Conservation (phyloP, 352 stramenopile species). For the Pythium periplocum region DNA sequence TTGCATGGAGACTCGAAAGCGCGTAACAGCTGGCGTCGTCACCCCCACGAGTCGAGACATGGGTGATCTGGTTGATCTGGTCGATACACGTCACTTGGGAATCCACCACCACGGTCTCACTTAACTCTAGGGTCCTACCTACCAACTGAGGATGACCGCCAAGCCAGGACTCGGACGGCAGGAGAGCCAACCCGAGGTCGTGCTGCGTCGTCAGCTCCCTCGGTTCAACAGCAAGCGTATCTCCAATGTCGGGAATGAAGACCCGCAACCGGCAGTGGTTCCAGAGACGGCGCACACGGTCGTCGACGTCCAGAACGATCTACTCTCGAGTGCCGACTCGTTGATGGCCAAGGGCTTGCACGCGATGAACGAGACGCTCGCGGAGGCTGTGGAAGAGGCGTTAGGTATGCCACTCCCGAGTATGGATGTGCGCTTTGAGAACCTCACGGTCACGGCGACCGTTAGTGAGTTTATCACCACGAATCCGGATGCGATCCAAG, state of each 20-base stretch:
- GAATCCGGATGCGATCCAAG: slow-evolving; percentile 11
- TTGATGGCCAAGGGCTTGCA: slow-evolving; percentile 39
- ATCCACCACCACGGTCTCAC: too few relatives aligned
- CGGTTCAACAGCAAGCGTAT: slow-evolving; percentile 26
- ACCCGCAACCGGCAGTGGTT: neutral
- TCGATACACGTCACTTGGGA: too few relatives aligned
- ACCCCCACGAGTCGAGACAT: too few relatives aligned
- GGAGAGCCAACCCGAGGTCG: slow-evolving; percentile 4
- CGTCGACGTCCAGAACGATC: slow-evolving; percentile 19
- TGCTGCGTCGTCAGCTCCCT: slow-evolving; percentile 18
- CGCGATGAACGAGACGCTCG: slow-evolving; percentile 46
- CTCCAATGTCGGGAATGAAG: neutral
- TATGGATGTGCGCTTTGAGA: slow-evolving; percentile 46
- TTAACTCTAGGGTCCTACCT: too few relatives aligned
- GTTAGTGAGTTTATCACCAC: slow-evolving; percentile 11
- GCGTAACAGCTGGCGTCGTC: too few relatives aligned
- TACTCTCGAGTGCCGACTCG: slow-evolving; percentile 35
- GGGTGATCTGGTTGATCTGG: too few relatives aligned
- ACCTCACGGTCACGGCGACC: slow-evolving; percentile 37
- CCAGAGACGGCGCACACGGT: neutral
- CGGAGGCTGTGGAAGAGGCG: slow-evolving; percentile 29
- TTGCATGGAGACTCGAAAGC: too few relatives aligned
- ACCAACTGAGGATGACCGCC: too few relatives aligned
- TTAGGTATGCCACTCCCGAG: slow-evolving; percentile 33
- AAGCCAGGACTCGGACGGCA: too few relatives aligned